Evolutionary conservation across 169 alveolate species (phyloP), one percentile per base, ranked within the genome.

Genomic region (Cryptosporidium felis): DNA sequence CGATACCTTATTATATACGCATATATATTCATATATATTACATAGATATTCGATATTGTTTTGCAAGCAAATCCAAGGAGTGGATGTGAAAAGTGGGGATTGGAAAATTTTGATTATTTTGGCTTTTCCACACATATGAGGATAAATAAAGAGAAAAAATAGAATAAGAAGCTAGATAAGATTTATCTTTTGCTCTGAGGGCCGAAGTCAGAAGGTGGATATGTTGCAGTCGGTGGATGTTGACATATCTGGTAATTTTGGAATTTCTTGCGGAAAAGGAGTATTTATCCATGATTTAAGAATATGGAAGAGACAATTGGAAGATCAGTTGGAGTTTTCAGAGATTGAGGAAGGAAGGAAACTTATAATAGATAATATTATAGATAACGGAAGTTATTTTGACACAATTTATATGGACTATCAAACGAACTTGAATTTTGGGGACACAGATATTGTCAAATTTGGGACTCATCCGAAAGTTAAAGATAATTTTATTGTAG

Each of bases 401-500:
- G 36, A 65, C 32, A 34, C 81, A 2, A 44, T 65, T n/a, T 65
- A 46, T 46, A 65, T 46, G 62, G 62, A 44, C 3, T 61, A 46
- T 12, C 21, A 28, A 26, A 62, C 45, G 3, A 18, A 65, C n/a
- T 30, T 10, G 28, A 3, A 30, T 12, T 65, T n/a, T 53, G 30
- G 8, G 1, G 6, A 28, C 21, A 8, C 66, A 6, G 41, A 74
- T 47, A 74, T 49, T 28, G 60, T 51, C 3, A 74, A 74, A 23
- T 74, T 74, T 74, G 85, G 85, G 12, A 23, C 61, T 14, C 85
- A 74, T 53, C 58, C 85, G 9, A 23, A 46, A 34, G 5, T 74
- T 10, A 23, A 14, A n/a, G 41, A 38, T 36, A 53, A 30, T 53
- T 74, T 74, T 4, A 53, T 74, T 16, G 38, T 28, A 34, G 26